These are phyloP conservation scores for Botryotinia calthae DNA, from an alignment of 2,329 filamentous ascomycete species.

Conservation along the genomic window DNA sequence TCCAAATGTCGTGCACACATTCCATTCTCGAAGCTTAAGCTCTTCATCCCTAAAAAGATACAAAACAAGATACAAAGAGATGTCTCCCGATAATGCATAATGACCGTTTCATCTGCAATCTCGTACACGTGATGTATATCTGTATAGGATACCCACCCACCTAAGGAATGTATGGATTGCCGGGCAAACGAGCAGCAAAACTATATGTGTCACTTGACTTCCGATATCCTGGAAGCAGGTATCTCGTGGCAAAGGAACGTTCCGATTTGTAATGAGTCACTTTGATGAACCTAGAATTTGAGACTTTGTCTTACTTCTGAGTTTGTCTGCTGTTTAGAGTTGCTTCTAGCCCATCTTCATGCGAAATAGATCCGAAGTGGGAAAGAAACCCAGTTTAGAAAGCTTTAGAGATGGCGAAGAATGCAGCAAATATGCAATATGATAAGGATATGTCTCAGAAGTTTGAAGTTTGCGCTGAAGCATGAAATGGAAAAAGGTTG, in stretches of 20 bases:
- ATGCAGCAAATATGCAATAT: slow-evolving; percentile 3
- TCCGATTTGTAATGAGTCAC: slow-evolving; percentile 20
- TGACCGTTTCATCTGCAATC: slow-evolving; percentile 19
- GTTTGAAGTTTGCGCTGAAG: background rate
- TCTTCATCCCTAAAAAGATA: background rate
- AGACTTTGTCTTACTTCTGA: slow-evolving; percentile 17
- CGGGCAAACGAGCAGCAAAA: background rate
- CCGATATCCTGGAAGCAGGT: slow-evolving; percentile 22
- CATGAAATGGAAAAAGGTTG: background rate
- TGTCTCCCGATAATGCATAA: slow-evolving; percentile 17
- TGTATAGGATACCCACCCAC: background rate
- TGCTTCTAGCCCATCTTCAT: background rate
- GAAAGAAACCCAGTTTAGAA: background rate
- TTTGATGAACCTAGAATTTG: background rate
- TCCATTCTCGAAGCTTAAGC: slow-evolving; percentile 5
- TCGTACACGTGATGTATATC: slow-evolving; percentile 5
- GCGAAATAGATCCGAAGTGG: background rate
- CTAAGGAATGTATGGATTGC: background rate
- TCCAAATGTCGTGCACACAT: slow-evolving; percentile 13
- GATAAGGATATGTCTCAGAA: background rate
- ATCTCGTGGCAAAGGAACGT: slow-evolving; percentile 21
- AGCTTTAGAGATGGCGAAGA: background rate
- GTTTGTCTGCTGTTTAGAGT: background rate
- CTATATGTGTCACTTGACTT: slow-evolving; percentile 21
- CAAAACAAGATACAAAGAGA: background rate